Evolutionary conservation across 140 eudicot species (phyloP), one percentile per base, ranked within the genome.

Genomic region (Cichorium intybus): DNA sequence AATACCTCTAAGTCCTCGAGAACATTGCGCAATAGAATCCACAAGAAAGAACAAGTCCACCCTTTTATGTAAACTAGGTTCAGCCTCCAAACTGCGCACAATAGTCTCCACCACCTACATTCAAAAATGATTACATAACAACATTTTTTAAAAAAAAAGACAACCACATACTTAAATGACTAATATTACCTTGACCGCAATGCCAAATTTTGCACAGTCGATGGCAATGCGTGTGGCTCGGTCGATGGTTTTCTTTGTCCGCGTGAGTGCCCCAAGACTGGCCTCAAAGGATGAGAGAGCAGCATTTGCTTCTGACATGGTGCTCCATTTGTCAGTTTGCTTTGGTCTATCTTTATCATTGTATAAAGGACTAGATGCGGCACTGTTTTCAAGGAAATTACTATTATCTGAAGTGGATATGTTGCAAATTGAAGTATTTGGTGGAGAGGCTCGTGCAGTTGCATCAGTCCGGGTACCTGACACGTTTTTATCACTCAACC

Each of bases 1-100:
- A 39, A 43, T 84, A 90, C 99, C 97, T 83, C 79, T 86, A 68
- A 88, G 68, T 66, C 95, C 87, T 74, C 90, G 86, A 64, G 95
- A 86, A 74, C 83, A 84, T 73, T 94, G 99, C 4, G 95, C 83
- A 75, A 94, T 86, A 58, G 99, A 94, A 64, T 94, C 95, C 77
- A 94, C 97, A 9, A 94, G 95, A 68, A 89, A 94, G 75, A 94
- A 94, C 74, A 94, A 75, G 78, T 94, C 99, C 43, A 94, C 97
- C 28, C 89, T 76, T 75, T 68, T 86, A 72, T 72, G 90, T 60
- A 89, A 75, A 51, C 82, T 89, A 58, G 95, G 79, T 72, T 89
- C 99, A 21, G 45, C 78, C 68, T 94, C 97, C 95, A 94, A 77
- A 63, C 82, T 76, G 20, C 69, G 84, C 7, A 79, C 90, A 73